Evolutionary conservation across 2,329 filamentous ascomycete species (phyloP), one percentile per base, ranked within the genome.

Genomic region (Cercospora sesami): DNA sequence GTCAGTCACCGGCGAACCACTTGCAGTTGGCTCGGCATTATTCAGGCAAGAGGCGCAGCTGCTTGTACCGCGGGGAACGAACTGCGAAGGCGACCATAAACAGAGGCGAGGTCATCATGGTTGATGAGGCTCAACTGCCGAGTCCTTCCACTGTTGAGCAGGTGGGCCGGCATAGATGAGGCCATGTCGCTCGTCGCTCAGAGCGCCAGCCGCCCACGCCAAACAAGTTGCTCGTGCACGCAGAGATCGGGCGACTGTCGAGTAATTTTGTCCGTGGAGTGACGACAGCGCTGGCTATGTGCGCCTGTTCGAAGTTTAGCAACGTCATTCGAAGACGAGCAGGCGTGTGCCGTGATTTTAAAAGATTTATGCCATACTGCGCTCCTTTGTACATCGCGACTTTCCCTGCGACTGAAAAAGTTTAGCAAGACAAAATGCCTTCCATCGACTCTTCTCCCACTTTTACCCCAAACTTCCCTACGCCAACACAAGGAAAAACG

Each of bases 401-500:
- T 64, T 18, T 60, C 59, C 45, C 60, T 70, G 63, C 55, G 55
- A 42, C 60, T 66, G 61, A 58, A 60, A 62, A 67, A 58, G 60
- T 39, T 65, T 30, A 57, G 64, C 68, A 67, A 67, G 66, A 62
- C 66, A 68, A 64, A 68, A 62, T 39, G 23, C 42, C 53, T 62
- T 53, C 58, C 63, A 26, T 61, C 55, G 60, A 60, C 66, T 66
- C 58, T 65, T 67, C 64, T 63, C 60, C 61, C 61, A 30, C 48
- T 65, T 69, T 63, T 69, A 65, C 65, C 63, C 60, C 55, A 67
- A 57, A 59, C 61, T 64, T 66, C 68, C 69, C 68, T 70, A 73
- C 72, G 71, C 65, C 64, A 63, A 73, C 69, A 67, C 69, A 73
- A 69, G 65, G 66, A 69, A 72, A 71, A 68, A 58, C 63, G 65